Conservation (phyloP, 2,329 filamentous ascomycete species). For the Penicillium sp. region DNA sequence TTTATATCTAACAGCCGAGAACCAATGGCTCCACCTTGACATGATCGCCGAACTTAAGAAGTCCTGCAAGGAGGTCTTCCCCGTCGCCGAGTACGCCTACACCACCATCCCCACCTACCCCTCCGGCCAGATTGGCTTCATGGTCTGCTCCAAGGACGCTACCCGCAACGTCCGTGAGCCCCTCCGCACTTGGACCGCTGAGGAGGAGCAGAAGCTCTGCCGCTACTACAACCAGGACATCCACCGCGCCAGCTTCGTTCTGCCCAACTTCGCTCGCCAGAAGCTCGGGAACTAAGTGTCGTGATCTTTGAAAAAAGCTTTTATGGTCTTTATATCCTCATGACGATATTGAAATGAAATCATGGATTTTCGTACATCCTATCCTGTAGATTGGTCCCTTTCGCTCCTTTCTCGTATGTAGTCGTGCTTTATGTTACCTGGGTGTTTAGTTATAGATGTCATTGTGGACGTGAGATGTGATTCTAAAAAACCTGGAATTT, state of each 20-base stretch:
- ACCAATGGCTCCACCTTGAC: slow-evolving; percentile 96
- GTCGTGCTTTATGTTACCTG: not conserved
- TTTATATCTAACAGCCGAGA: slow-evolving; percentile 68
- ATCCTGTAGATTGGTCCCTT: not conserved
- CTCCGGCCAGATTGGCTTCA: slow-evolving; percentile 98
- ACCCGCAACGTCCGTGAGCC: slow-evolving; percentile 80
- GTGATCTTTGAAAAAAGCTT: slow-evolving; percentile 9
- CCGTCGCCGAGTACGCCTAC: slow-evolving; percentile 96
- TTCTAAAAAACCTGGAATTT: not conserved
- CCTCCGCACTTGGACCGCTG: slow-evolving; percentile 72
- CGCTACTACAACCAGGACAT: slow-evolving; percentile 97
- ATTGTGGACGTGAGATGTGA: not conserved
- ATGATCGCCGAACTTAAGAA: slow-evolving; percentile 96
- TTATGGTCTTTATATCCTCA: slow-evolving; percentile 12
- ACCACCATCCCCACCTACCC: slow-evolving; percentile 98
- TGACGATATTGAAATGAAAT: slow-evolving; percentile 16
- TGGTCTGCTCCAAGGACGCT: slow-evolving; percentile 97
- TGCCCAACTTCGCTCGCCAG: slow-evolving; percentile 91
- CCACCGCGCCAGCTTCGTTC: slow-evolving; percentile 88
- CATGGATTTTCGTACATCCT: slow-evolving; percentile 2
- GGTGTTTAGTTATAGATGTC: not conserved
- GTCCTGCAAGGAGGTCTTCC: slow-evolving; percentile 95
- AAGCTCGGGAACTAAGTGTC: slow-evolving; percentile 43
- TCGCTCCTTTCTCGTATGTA: not conserved
- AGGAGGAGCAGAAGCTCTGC: slow-evolving; percentile 92